Evolutionary conservation across 2,329 filamentous ascomycete species (phyloP).

Genomic region (Saccharata proteae): DNA sequence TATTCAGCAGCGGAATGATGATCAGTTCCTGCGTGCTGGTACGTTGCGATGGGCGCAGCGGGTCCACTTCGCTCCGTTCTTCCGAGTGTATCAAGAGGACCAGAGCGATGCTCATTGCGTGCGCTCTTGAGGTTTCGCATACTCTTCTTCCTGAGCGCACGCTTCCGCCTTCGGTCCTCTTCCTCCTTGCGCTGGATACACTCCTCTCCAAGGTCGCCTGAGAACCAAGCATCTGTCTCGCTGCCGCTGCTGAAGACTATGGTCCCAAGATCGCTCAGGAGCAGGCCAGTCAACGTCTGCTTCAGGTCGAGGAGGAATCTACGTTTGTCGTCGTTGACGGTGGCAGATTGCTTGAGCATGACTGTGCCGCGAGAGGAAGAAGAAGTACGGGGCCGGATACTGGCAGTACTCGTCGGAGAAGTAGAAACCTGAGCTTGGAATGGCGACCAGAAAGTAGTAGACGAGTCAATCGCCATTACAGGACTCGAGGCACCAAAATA

Average conservation of each 20-base stretch:
- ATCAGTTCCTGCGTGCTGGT: slow-evolving; percentile 28
- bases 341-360: slow-evolving; percentile 44
- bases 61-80: slow-evolving; percentile 28
- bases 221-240: slow-evolving; percentile 85
- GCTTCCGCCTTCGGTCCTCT: slow-evolving; percentile 27
- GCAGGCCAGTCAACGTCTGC: slow-evolving; percentile 67
- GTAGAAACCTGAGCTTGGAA: slow-evolving; percentile 54
- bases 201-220: slow-evolving; percentile 42
- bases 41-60: slow-evolving; percentile 29
- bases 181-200: slow-evolving; percentile 26
- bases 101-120: slow-evolving; percentile 22
- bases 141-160: slow-evolving; percentile 34
- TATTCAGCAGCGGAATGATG: slow-evolving; percentile 33
- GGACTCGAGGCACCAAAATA: slow-evolving; percentile 59
- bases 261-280: slow-evolving; percentile 81
- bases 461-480: slow-evolving; percentile 59
- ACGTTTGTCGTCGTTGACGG: slow-evolving; percentile 55
- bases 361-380: slow-evolving; percentile 57
- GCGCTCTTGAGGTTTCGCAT: slow-evolving; percentile 47
- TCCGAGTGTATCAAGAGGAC: slow-evolving; percentile 31
- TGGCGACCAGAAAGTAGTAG: slow-evolving; percentile 79
- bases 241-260: slow-evolving; percentile 79
- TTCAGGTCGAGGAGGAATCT: slow-evolving; percentile 68
- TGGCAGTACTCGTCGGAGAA: slow-evolving; percentile 51
- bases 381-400: slow-evolving; percentile 50